Evolutionary conservation across 2,329 filamentous ascomycete species (phyloP).

Genomic region (Gliomastix tumulicola): DNA sequence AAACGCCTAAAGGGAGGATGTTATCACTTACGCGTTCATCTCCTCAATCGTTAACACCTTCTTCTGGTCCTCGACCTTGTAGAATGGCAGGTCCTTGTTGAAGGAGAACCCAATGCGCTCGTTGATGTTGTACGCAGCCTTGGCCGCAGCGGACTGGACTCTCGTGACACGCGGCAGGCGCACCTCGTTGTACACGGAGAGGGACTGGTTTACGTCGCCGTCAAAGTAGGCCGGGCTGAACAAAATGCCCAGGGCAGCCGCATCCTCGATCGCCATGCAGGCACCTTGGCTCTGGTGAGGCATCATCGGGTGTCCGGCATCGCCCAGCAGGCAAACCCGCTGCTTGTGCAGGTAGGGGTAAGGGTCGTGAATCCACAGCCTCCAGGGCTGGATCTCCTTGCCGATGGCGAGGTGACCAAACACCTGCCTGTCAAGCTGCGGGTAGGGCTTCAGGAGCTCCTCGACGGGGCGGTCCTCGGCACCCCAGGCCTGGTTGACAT

Average conservation of each 20-base stretch:
- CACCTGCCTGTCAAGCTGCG: slow-evolving; percentile 51
- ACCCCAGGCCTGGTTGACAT: slow-evolving; percentile 53
- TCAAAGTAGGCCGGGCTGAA: slow-evolving; percentile 41
- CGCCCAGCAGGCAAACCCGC: slow-evolving; percentile 52
- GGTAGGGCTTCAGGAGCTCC: slow-evolving; percentile 54
- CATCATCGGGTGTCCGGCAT: slow-evolving; percentile 65
- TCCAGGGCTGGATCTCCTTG: slow-evolving; percentile 57
- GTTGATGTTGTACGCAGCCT: slow-evolving; percentile 54
- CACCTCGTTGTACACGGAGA: slow-evolving; percentile 44
- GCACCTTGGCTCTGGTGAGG: slow-evolving; percentile 64
- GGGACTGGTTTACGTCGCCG: slow-evolving; percentile 37
- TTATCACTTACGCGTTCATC: slow-evolving; percentile 57
- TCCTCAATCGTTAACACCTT: slow-evolving; percentile 61
- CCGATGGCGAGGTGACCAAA: slow-evolving; percentile 50
- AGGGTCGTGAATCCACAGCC: slow-evolving; percentile 53
- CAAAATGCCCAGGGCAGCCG: slow-evolving; percentile 54
- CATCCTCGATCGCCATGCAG: slow-evolving; percentile 63
- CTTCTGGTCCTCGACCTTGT: slow-evolving; percentile 55
- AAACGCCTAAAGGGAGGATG: too few relatives aligned
- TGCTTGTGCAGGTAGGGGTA: slow-evolving; percentile 50
- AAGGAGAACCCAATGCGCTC: slow-evolving; percentile 58
- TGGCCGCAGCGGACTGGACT: slow-evolving; percentile 50
- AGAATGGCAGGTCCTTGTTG: slow-evolving; percentile 48
- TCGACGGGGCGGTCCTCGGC: slow-evolving; percentile 43
- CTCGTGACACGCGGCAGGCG: slow-evolving; percentile 46